Conservation (phyloP, 1,284 basidiomycete genomes). For the Xerocomus minutiporus region DNA sequence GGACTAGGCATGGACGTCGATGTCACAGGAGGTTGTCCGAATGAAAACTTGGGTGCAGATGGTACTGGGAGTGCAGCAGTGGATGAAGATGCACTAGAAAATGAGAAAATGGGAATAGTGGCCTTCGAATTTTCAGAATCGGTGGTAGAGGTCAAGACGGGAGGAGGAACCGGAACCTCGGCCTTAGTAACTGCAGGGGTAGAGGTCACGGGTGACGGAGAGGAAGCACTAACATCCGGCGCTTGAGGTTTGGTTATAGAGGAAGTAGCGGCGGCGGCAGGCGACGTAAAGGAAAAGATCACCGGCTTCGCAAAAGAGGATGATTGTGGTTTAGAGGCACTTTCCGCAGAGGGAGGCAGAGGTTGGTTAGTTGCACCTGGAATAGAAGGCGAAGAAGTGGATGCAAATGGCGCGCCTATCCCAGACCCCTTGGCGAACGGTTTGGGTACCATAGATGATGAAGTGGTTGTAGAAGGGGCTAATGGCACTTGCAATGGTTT, state of each 20-base stretch:
- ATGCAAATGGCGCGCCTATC: neutral
- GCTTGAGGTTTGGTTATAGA: conserved; percentile 10
- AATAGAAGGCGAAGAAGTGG: conserved; percentile 5
- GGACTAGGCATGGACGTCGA: conserved; percentile 11
- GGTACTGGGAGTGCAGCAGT: conserved; percentile 2
- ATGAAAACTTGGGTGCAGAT: conserved; percentile 25
- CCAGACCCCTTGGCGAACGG: conserved; percentile 23
- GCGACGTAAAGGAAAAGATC: conserved; percentile 1
- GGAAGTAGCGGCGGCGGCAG: neutral
- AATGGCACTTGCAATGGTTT: conserved; percentile 14
- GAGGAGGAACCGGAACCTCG: conserved; percentile 7
- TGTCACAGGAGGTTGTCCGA: conserved; percentile 20
- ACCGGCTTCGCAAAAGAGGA: conserved; percentile 22
- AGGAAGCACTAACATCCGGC: conserved; percentile 7
- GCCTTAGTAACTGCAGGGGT: conserved; percentile 9
- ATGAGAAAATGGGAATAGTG: conserved; percentile 19
- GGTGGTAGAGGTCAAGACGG: conserved; percentile 4
- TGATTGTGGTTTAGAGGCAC: conserved; percentile 8
- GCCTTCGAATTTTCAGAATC: conserved; percentile 16
- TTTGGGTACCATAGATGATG: conserved; percentile 20
- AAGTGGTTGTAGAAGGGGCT: conserved; percentile 12
- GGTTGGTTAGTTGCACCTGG: conserved; percentile 5
- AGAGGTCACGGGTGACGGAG: conserved; percentile 27
- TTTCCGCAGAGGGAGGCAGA: conserved; percentile 7
- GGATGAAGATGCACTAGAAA: conserved; percentile 15